Base-by-base conservation (phyloP, 371 early-diverging fungal genomes). In the Smittium mucronatum region DNA sequence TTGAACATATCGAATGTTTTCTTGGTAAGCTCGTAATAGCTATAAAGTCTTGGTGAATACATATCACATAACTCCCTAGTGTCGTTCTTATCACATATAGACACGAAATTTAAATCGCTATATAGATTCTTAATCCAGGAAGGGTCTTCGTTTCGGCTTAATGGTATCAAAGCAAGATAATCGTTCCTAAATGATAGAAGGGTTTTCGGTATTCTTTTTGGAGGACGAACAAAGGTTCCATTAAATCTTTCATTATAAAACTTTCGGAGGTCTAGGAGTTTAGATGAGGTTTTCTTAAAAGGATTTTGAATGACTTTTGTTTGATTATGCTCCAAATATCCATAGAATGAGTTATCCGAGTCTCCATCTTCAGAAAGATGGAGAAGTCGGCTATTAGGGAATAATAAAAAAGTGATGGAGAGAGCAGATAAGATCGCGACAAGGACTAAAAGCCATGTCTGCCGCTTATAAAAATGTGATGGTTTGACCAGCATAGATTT, bases 1-100 rank as follows among this genome's bases (percentile, higher is more conserved):
- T 59, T 31, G 8, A 68, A 28, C 59, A 63, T 28, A 31, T 59
- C 67, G 28, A 26, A 57, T 63, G 64, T 64, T 36, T 64, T 64
- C 32, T 21, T 15, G 5, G 64, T 16, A 34, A 64, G 36, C 21
- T 21, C 25, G 25, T 31, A 30, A 31, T 64, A 64, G 21, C 32
- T 30, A 33, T 64, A 64, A 21, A 33, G 16, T 2, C 31, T 31
- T 5, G 5, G 5, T 33, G 36, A 15, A 21, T 31, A 30, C 5
- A 64, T 64, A 31, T 64, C 64, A 64, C 64, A 64, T 16, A 15
- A 15, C 32, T 15, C 2, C 25, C 64, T 33, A 15, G 2, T 2
- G 31, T 64, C 64, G 30, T 31, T 26, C 26, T 26, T 31, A 64
- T 64, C 64, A 31, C 64, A 64, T 34, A 64, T 15, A 21, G 30